Conservation (phyloP, 192 early-diverging fungal genomes). For the Linnemannia elongata region DNA sequence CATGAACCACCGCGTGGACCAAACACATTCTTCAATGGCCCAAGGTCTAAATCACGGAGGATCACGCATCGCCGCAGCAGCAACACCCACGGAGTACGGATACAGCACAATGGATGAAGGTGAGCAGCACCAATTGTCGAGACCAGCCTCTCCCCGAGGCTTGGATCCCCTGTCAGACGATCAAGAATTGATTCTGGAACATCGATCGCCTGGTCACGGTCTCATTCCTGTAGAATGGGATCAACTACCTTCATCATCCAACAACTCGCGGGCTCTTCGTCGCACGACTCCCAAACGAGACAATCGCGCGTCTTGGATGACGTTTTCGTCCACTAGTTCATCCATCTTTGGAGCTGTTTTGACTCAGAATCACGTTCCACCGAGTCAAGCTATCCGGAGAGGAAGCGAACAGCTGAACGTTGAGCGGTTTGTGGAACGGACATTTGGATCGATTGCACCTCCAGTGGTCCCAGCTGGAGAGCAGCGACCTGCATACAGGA, state of each 20-base stretch:
- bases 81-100: neutral
- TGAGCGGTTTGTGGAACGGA: constrained; percentile 32
- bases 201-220: neutral
- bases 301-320: constrained; percentile 44
- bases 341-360: constrained; percentile 39
- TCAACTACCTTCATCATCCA: constrained; percentile 1
- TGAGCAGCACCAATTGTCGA: neutral
- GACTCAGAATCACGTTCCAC: constrained; percentile 37
- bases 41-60: neutral
- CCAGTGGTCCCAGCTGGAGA: neutral
- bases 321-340: constrained; percentile 29
- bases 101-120: neutral
- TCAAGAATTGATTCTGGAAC: neutral
- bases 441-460: neutral
- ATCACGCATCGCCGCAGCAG: neutral
- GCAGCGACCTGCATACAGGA: neutral
- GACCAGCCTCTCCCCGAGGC: neutral
- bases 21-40: neutral
- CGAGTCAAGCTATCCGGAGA: constrained; percentile 28
- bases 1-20: neutral
- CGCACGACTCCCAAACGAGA: constrained; percentile 39
- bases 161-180: neutral
- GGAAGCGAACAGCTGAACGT: constrained; percentile 20
- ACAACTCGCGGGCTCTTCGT: constrained; percentile 8
- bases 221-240: neutral